These are phyloP conservation scores for Moelleriella libera DNA, from an alignment of 2,329 filamentous ascomycete species.

Conservation along the genomic window DNA sequence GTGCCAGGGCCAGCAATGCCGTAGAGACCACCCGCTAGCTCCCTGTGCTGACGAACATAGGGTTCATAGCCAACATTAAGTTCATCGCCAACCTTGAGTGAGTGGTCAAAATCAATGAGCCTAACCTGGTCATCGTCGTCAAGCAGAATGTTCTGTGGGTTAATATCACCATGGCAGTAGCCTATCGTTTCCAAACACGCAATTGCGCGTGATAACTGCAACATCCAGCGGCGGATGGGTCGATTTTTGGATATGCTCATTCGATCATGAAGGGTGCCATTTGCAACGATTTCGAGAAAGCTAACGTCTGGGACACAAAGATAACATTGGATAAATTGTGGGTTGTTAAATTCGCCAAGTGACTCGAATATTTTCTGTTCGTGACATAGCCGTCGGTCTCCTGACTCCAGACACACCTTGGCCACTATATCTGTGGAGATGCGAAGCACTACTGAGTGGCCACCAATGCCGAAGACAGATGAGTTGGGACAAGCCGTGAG, in stretches of 20 bases:
- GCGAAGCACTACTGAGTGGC: constrained; percentile 7
- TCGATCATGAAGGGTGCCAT: constrained; percentile 7
- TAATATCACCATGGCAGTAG: constrained; percentile 8
- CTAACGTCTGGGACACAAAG: constrained; percentile 5
- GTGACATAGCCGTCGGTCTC: constrained; percentile 5
- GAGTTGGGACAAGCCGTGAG: constrained; percentile 5
- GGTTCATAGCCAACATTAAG: constrained; percentile 9
- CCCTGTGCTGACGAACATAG: constrained; percentile 7
- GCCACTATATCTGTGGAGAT: constrained; percentile 7
- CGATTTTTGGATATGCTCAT: background rate
- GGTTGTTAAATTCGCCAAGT: constrained; percentile 4
- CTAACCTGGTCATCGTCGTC: constrained; percentile 6
- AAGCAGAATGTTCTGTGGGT: constrained; percentile 9
- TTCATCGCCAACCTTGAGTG: constrained; percentile 1
- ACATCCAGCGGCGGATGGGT: constrained; percentile 7
- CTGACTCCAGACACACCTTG: constrained; percentile 7
- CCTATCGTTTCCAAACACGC: constrained; percentile 6
- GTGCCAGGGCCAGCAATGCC: constrained; percentile 6
- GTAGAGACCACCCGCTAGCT: constrained; percentile 1
- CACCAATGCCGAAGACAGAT: constrained; percentile 6
- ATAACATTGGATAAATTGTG: constrained; percentile 5
- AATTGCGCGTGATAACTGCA: constrained; percentile 5
- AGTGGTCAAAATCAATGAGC: constrained; percentile 9
- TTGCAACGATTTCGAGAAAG: constrained; percentile 6
- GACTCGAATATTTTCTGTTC: constrained; percentile 7